Base-by-base conservation (phyloP, 2,329 filamentous ascomycete genomes). In the Trichoderma brevicompactum region DNA sequence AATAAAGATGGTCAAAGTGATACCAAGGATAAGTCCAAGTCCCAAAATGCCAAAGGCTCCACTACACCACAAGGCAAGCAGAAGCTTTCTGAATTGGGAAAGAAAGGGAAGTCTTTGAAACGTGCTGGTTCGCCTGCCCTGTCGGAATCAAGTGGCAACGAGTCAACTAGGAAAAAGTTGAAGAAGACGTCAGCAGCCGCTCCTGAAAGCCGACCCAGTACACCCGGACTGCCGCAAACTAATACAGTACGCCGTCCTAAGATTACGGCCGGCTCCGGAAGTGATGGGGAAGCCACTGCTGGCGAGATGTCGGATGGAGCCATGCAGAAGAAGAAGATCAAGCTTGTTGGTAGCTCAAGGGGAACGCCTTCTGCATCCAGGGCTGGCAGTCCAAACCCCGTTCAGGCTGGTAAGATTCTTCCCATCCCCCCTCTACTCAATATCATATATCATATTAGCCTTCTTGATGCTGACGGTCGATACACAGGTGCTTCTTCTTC, bases 131-230 rank as follows among this genome's bases (percentile, higher is more conserved):
- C 93, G 15, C 92, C 94, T 3, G 90, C 94, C 69, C 83, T 91
- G 38, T 97, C 93, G 2, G 94, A 98, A 75, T 92, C 92, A 9
- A 96, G 92, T 75, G 94, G 92, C 61, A 96, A 94, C 71, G 94
- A 98, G 75, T 94, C 92, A 0, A 87, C 89, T 28, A 89, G 95
- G 79, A 92, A 92, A 80, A 86, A 85, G 75, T 87, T 90, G 74
- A 91, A 89, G 79, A 90, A 90, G 74, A 84, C 87, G 68, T 77
- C 78, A 1, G 76, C 74, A 2, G 74, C 80, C 15, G 83, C 83
- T 13, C 75, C 81, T 2, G 80, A 80, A 61, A 87, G 86, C 66
- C 84, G 86, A 19, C 80, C 83, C 17, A 80, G 79, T 12, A 89
- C 86, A 8, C 86, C 87, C 19, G 59, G 59, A 17, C 72, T 86